A percentile compares a stretch with the other conserved stretches of the same genome.
Conservation (phyloP, 257 asterid species). For the Ehretia macrophylla region DNA sequence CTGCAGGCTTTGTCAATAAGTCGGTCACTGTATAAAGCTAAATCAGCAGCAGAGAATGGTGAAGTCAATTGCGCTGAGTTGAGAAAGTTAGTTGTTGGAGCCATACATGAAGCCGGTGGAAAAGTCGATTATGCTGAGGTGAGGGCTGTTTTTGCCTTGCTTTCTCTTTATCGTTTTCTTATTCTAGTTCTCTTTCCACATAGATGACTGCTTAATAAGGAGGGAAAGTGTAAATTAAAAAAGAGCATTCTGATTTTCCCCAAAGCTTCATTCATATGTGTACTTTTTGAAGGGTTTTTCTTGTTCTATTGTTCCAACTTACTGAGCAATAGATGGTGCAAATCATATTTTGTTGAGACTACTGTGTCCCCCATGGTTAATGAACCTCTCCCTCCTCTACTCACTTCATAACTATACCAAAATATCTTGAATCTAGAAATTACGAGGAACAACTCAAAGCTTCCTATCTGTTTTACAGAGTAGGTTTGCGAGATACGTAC, state of each 20-base stretch:
- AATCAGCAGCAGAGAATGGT: conserved; percentile 55
- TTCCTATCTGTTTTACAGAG: too few species aligned
- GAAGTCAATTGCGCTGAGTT: conserved; percentile 46
- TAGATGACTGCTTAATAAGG: not conserved
- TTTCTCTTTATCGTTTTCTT: not conserved
- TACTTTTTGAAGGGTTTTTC: too few species aligned
- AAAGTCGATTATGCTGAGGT: conserved; percentile 87
- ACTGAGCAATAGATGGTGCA: too few species aligned
- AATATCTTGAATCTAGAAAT: too few species aligned
- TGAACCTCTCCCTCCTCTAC: too few species aligned
- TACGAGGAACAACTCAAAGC: too few species aligned
- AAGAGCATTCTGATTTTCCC: not conserved
- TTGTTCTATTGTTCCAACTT: too few species aligned
- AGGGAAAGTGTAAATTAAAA: not conserved
- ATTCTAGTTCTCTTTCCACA: not conserved
- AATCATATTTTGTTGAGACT: too few species aligned
- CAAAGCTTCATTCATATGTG: not conserved
- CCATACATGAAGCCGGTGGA: conserved; percentile 70
- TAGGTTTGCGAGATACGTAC: too few species aligned
- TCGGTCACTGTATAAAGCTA: conserved; percentile 51
- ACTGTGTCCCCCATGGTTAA: too few species aligned
- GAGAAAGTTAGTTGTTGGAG: conserved; percentile 38
- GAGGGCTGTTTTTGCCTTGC: conserved; percentile 14
- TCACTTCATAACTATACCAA: too few species aligned
- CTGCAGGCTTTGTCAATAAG: conserved; percentile 76